These are phyloP conservation scores for Mucor piriformis DNA, from an alignment of 371 early-diverging fungal genomes.

Conservation along the genomic window DNA sequence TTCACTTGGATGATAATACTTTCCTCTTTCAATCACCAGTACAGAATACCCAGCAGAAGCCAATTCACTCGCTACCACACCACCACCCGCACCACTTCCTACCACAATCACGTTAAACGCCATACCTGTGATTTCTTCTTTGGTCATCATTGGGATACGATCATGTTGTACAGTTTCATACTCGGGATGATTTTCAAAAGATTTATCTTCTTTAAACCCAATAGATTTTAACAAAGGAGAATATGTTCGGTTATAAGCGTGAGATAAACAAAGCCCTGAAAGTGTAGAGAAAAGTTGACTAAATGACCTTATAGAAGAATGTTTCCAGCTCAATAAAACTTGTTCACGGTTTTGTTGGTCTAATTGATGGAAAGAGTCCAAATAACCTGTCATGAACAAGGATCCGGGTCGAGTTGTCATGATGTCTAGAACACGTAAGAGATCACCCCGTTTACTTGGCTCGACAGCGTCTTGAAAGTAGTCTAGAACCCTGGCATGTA, in stretches of 20 bases:
- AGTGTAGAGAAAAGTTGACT: conserved; percentile 38
- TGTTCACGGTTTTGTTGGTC: conserved; percentile 47
- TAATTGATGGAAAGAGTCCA: conserved; percentile 46
- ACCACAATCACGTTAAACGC: conserved; percentile 66
- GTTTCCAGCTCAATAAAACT: conserved; percentile 46
- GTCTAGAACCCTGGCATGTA: background rate
- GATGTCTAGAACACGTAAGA: conserved; percentile 10
- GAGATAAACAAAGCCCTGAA: conserved; percentile 13
- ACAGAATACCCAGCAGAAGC: conserved; percentile 65
- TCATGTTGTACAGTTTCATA: conserved; percentile 32
- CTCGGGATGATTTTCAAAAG: conserved; percentile 44
- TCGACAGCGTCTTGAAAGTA: background rate
- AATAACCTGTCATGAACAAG: conserved; percentile 55
- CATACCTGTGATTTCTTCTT: conserved; percentile 32
- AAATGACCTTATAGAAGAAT: conserved; percentile 48
- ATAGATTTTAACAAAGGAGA: conserved; percentile 10
- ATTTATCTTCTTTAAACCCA: conserved; percentile 37
- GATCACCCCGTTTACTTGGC: conserved; percentile 13
- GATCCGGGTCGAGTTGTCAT: conserved; percentile 47
- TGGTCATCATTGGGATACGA: conserved; percentile 39
- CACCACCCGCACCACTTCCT: conserved; percentile 77
- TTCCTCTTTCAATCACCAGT: conserved; percentile 71
- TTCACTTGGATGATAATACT: conserved; percentile 57
- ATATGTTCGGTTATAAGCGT: conserved; percentile 7
- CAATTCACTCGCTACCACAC: conserved; percentile 66